Base-by-base conservation (phyloP, 129 eudicot genomes). In the Dittrichia graveolens region DNA sequence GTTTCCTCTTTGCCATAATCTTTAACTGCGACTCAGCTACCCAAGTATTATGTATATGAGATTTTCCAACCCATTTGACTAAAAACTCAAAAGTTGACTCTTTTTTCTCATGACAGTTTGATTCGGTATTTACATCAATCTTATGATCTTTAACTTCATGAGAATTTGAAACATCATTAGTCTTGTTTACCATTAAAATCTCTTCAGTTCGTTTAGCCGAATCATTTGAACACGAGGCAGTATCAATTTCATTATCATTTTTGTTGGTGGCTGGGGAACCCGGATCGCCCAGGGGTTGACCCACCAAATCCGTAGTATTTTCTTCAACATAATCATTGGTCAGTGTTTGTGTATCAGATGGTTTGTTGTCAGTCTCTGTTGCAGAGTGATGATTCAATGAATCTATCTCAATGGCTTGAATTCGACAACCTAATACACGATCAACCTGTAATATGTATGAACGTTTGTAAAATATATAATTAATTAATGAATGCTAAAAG, bases 11-110 rank as follows among this genome's bases (percentile, higher is more conserved):
- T 34, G 99, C 89, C 19, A 90, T 73, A 61, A 54, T 79, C 80
- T 88, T 95, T 39, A 95, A 80, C 56, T 80, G 81, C 10, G 97
- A 81, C 77, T 95, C 99, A 34, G 94, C 53, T 45, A 95, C 60
- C 99, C 99, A 95, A 66, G 72, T 84, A 76, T 95, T 88, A 61
- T 90, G 97, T 47, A 95, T 54, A 76, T 95, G 89, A 75, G 99
- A 95, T 86, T 78, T 95, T 18, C 96, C 99, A 16, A 81, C 96
- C 99, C 99, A 95, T 69, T 95, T 95, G 50, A 95, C 94, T 55
- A 90, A 82, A 72, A 79, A 90, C 80, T 95, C 99, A 57, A 86
- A 90, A 0, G 80, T 58, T 45, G 86, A 42, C 47, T 67, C 83
- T 40, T 57, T 59, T 60, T 24, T 77, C 45, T 77, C 72, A 57